A percentile compares a stretch with the other conserved stretches of the same genome.
Evolutionary conservation across 2,329 filamentous ascomycete genomes (phyloP).

Genomic region (Plectosphaerella sp.): DNA sequence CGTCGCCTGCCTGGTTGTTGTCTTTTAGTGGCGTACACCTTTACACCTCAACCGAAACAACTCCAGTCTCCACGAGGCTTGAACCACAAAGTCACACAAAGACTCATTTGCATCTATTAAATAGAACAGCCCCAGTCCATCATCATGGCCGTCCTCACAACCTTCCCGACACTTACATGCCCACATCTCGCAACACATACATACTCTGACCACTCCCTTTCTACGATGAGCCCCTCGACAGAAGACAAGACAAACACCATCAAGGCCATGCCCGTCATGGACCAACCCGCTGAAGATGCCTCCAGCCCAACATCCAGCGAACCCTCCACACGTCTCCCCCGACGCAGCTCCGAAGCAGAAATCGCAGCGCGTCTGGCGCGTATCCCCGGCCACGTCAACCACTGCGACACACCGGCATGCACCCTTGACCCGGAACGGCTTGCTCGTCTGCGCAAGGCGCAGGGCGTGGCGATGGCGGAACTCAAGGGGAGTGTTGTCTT

Average conservation of each 20-base stretch:
- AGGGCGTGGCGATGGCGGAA: neutral
- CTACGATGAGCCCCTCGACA: too few relatives aligned
- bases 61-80: too few relatives aligned
- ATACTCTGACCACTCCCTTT: neutral
- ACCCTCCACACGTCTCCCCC: conserved; percentile 4
- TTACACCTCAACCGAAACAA: too few relatives aligned
- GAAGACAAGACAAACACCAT: neutral
- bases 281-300: neutral
- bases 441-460: neutral
- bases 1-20: too few relatives aligned
- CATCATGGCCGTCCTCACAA: neutral
- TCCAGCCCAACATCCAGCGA: neutral
- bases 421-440: neutral
- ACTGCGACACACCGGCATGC: neutral
- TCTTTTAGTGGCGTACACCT: too few relatives aligned
- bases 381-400: neutral
- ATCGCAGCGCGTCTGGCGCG: neutral
- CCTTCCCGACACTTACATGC: neutral
- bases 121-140: neutral
- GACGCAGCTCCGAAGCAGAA: neutral
- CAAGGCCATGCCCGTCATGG: conserved; percentile 5
- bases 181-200: neutral
- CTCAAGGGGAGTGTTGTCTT: neutral
- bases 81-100: too few relatives aligned
- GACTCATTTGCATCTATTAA: too few relatives aligned